Base-by-base conservation (phyloP, 331 rosid genomes). In the Stylosanthes scabra region DNA sequence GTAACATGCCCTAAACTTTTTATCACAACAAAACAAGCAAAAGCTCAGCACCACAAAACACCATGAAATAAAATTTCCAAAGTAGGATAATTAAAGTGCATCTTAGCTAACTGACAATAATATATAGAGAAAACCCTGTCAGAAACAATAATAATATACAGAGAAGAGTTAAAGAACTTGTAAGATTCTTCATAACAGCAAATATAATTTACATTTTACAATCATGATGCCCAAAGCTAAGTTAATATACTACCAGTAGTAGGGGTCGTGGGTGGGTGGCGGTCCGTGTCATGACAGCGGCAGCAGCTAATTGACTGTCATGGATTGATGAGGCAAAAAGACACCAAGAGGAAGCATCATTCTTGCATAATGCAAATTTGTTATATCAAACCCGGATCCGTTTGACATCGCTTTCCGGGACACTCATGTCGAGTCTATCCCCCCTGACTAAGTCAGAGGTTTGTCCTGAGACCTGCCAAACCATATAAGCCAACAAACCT, bases 331-430 rank as follows among this genome's bases (percentile, higher is more conserved):
- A 20, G 70, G 46, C 28, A 70, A n/a, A 65, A n/a, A 55, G 49
- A 56, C 54, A 70, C 68, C 63, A 56, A 71, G 34, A 15, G 64
- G 54, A 63, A 49, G 45, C 59, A 63, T 62, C 47, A 14, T 45
- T 76, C 52, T 72, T 14, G 2, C 34, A 25, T 14, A 55, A 13
- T 3, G 45, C 54, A 78, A 54, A 66, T 66, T 52, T 3, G 25
- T 28, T 8, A 64, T 4, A 3, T 86, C 80, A 90, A 62, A 86
- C 74, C 14, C 89, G 83, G 64, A 77, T 6, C 70, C 97, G 78
- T 76, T 90, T 88, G 62, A 70, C 87, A 37, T 88, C 90, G 50
- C 59, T 59, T 74, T 84, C 89, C 1, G 98, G 98, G 58, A 93
- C 98, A 62, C 83, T 93, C 13, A 78, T 81, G 74, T 93, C 97